A percentile compares a stretch with the other conserved stretches of the same genome.
Evolutionary conservation across 1,139 yeast species (phyloP).

Genomic region (Geotrichum siamense): DNA sequence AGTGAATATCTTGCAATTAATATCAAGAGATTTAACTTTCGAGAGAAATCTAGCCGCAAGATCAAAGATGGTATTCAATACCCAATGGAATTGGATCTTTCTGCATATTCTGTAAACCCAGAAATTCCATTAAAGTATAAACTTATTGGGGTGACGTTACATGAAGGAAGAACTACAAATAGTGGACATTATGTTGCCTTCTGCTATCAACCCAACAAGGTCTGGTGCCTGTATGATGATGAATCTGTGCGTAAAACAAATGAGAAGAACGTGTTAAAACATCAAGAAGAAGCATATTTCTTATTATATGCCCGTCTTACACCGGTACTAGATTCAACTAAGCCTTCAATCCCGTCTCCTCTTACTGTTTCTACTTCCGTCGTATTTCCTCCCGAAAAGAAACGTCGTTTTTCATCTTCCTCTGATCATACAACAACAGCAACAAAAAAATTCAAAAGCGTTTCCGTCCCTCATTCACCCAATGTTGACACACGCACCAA

Average conservation of each 20-base stretch:
- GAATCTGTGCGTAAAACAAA: constrained; percentile 71
- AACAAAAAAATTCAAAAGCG: constrained; percentile 3
- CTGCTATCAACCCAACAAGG: constrained; percentile 74
- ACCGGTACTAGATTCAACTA: constrained; percentile 10
- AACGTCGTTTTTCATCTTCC: neutral
- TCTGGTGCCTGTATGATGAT: constrained; percentile 93
- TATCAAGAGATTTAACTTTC: constrained; percentile 67
- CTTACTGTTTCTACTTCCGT: constrained; percentile 5
- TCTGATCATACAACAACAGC: neutral
- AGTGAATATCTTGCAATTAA: constrained; percentile 87
- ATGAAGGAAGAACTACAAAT: constrained; percentile 86
- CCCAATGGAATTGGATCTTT: constrained; percentile 67
- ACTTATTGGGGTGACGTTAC: constrained; percentile 80
- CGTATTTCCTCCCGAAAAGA: neutral
- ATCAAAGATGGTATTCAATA: constrained; percentile 81
- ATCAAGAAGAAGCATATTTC: constrained; percentile 78
- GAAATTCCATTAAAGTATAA: constrained; percentile 55
- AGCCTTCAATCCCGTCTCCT: neutral
- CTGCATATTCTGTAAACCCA: constrained; percentile 45
- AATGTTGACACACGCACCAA: too few species aligned
- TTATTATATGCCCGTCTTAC: constrained; percentile 56
- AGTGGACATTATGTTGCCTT: constrained; percentile 92
- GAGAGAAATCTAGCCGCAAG: constrained; percentile 55
- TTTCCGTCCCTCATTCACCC: neutral
- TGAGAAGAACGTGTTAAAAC: constrained; percentile 67